These are phyloP conservation scores for Coniochaeta sp. DNA, from an alignment of 2,329 filamentous ascomycete genomes.

Conservation along the genomic window DNA sequence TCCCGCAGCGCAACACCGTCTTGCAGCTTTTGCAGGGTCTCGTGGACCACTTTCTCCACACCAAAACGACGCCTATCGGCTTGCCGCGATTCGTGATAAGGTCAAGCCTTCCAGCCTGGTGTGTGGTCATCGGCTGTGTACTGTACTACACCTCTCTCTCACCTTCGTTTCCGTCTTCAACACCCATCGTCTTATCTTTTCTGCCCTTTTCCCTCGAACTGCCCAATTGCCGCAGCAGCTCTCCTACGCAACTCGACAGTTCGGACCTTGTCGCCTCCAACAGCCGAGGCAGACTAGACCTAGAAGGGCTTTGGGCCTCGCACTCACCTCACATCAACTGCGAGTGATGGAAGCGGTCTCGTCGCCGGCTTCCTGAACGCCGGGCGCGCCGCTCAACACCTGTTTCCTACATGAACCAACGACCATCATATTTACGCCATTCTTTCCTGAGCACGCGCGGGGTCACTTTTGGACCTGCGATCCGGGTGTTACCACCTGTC, in stretches of 20 bases:
- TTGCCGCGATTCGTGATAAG: neutral
- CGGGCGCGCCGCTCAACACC: neutral
- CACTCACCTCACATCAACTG: neutral
- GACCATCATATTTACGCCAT: neutral
- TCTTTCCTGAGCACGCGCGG: neutral
- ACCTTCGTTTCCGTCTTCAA: neutral
- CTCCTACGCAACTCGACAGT: neutral
- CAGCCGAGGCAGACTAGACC: neutral
- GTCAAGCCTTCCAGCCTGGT: neutral
- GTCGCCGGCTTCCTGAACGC: neutral
- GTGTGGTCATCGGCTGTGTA: neutral
- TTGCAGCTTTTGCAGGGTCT: constrained; percentile 17
- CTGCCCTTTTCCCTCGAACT: neutral
- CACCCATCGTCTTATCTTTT: neutral
- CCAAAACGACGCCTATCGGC: neutral
- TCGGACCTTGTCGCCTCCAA: neutral
- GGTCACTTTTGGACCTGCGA: neutral
- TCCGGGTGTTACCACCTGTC: neutral
- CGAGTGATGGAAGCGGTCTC: neutral
- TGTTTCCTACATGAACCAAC: neutral
- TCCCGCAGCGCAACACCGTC: neutral
- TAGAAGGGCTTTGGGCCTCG: neutral
- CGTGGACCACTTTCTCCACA: constrained; percentile 7
- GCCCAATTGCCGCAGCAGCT: neutral
- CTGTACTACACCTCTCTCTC: neutral